Evolutionary conservation across 352 stramenopile genomes (phyloP).

Genomic region (Pythium aristosporum): DNA sequence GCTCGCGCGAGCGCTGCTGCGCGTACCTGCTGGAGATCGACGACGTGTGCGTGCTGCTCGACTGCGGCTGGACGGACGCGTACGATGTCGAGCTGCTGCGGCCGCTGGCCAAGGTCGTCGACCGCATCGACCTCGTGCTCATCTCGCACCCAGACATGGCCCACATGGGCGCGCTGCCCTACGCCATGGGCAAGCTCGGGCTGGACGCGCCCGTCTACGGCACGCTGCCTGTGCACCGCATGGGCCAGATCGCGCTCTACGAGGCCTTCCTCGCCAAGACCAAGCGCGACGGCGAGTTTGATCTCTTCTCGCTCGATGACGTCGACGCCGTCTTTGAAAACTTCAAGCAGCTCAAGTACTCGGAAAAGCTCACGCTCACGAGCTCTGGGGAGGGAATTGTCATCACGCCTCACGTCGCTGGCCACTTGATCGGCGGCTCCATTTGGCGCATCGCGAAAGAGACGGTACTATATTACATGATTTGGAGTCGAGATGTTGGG

Average conservation of each 20-base stretch:
- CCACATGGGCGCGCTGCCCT: slow-evolving; percentile 90
- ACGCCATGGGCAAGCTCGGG: slow-evolving; percentile 84
- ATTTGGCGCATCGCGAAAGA: slow-evolving; percentile 95
- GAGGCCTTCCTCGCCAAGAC: slow-evolving; percentile 93
- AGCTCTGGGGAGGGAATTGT: slow-evolving; percentile 86
- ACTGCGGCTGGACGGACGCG: slow-evolving; percentile 90
- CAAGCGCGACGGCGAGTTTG: slow-evolving; percentile 89
- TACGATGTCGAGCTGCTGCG: slow-evolving; percentile 85
- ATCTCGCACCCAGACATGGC: slow-evolving; percentile 89
- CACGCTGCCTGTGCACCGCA: slow-evolving; percentile 94
- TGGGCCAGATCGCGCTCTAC: slow-evolving; percentile 97
- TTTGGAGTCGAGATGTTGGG: neutral
- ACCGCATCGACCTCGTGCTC: slow-evolving; percentile 87
- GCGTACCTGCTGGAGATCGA: slow-evolving; percentile 90
- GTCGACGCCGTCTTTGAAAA: slow-evolving; percentile 92
- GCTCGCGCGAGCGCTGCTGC: slow-evolving; percentile 76
- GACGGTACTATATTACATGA: slow-evolving; percentile 55
- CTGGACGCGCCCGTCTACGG: slow-evolving; percentile 90
- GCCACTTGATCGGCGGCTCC: slow-evolving; percentile 93
- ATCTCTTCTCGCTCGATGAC: slow-evolving; percentile 92
- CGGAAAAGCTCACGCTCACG: slow-evolving; percentile 89
- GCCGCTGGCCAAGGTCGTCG: slow-evolving; percentile 79
- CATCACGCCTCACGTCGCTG: slow-evolving; percentile 93
- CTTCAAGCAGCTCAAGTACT: slow-evolving; percentile 96
- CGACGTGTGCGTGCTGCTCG: slow-evolving; percentile 89